Base-by-base conservation (phyloP, 495 filamentous ascomycete species). In the Penicillium daleae region DNA sequence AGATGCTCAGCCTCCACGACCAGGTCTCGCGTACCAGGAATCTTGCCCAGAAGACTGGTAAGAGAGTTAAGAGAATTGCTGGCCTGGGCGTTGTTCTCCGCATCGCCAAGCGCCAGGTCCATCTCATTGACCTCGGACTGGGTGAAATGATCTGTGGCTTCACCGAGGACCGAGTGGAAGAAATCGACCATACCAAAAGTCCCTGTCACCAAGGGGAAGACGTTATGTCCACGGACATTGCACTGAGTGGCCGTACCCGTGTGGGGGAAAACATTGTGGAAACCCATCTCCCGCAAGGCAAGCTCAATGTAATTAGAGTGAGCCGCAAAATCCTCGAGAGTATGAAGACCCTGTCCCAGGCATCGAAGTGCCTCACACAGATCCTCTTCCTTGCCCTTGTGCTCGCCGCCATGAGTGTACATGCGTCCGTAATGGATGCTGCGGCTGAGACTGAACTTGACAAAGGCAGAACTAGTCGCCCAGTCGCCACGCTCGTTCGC, bases 251-350 rank as follows among this genome's bases (percentile, higher is more conserved):
- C 77, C 0, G 82, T 78, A n/a, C 95, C 95, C 46, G 86, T 89
- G 66, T 97, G 93, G 6, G 94, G 81, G 70, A 97, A 99, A 22
- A 99, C 90, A 51, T 89, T 86, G 55, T 80, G 81, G 64, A 90
- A 89, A 10, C 92, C 93, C 60, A 97, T 83, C 68, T 99, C 95
- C 4, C 91, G 87, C 29, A 99, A 82, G 8, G 83, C 89, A 29
- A 97, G 85, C 75, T 99, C 95, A 59, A 87, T 87, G 74, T 99
- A 97, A 71, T 99, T 99, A 39, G 90, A 93, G 72, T 99, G 95
- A 4, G 95, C 95, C 19, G 90, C 91, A 67, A 97, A 99, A 72
- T 99, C 94, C 73, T 99, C 95, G 53, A 98, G 81, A 65, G 90
- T 95, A 76, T 99, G 95, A 2, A 99, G 84, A 21, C 89, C 90